phyloP scores from a whole-genome alignment of 2,329 filamentous ascomycete genomes.

The Pyricularia sp. region DNA sequence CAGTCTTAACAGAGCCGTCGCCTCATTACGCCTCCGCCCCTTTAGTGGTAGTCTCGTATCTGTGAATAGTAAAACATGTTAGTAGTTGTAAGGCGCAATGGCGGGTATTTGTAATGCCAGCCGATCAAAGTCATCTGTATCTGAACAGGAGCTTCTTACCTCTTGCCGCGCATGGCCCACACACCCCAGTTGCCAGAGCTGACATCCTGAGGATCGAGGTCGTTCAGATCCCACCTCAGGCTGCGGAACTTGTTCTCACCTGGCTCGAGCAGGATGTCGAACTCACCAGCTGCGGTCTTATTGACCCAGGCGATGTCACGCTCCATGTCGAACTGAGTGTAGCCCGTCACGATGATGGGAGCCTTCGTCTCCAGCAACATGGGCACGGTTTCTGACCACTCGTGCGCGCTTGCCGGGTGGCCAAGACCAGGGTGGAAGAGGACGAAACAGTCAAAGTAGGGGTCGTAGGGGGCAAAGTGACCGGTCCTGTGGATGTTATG shows the following conservation, averaged over 20 bases:
- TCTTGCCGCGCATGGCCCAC: conserved; percentile 95
- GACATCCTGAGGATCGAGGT: conserved; percentile 84
- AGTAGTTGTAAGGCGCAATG: background rate
- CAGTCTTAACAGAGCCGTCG: background rate
- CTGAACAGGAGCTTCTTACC: conserved; percentile 36
- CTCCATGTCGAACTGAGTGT: conserved; percentile 90
- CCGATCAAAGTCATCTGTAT: background rate
- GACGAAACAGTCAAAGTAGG: conserved; percentile 96
- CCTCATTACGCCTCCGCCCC: background rate
- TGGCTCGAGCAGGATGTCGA: conserved; percentile 81
- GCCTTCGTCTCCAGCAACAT: conserved; percentile 89
- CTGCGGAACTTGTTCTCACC: conserved; percentile 92
- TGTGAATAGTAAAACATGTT: background rate
- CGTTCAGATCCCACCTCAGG: conserved; percentile 91
- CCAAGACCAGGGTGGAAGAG: conserved; percentile 94
- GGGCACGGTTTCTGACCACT: conserved; percentile 87
- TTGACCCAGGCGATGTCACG: conserved; percentile 83
- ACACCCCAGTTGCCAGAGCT: conserved; percentile 95
- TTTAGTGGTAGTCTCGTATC: background rate
- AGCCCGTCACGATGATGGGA: conserved; percentile 87
- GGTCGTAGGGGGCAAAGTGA: conserved; percentile 87
- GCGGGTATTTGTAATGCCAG: background rate
- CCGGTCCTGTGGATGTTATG: conserved; percentile 88
- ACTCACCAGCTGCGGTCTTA: conserved; percentile 75
- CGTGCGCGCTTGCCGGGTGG: conserved; percentile 82